phyloP scores from a whole-genome alignment of 176 grass and related monocot genomes.

The Paspalum vaginatum region DNA sequence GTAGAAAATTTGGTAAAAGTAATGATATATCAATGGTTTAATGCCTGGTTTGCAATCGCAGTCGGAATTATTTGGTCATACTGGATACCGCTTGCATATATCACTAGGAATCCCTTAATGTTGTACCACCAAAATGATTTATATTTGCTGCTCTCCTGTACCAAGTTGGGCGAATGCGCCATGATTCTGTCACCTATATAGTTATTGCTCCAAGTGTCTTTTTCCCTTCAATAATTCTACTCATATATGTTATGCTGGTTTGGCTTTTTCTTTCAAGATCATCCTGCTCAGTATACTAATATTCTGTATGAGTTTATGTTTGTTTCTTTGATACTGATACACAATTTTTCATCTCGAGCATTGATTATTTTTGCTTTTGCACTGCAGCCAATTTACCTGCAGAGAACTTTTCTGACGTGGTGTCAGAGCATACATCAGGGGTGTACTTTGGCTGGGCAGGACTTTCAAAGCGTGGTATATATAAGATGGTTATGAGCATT shows the following conservation, averaged over 20 bases:
- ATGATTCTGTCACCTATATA: slow-evolving; percentile 14
- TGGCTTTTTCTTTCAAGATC: neutral
- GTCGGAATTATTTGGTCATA: neutral
- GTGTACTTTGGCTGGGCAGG: slow-evolving; percentile 97
- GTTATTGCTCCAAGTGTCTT: neutral
- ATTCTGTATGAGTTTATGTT: slow-evolving; percentile 7
- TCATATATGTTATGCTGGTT: neutral
- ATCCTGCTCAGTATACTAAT: neutral
- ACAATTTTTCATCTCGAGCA: slow-evolving; percentile 22
- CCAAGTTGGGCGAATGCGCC: no score
- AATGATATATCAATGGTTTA: neutral
- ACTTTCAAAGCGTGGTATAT: slow-evolving; percentile 70
- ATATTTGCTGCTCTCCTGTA: no score
- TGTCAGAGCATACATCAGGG: slow-evolving; percentile 87
- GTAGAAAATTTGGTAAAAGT: slow-evolving; percentile 9
- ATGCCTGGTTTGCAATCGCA: slow-evolving; percentile 5
- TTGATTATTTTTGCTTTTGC: slow-evolving; percentile 37
- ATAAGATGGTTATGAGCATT: slow-evolving; percentile 98
- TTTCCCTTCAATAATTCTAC: neutral
- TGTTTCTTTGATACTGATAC: neutral
- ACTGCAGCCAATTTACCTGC: slow-evolving; percentile 81
- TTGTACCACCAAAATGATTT: neutral
- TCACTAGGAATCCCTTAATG: neutral
- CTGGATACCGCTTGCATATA: slow-evolving; percentile 2
- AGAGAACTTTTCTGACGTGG: slow-evolving; percentile 77